Base-by-base conservation (phyloP, 768 basidiomycete genomes). In the Leccinum olivaceopallidum region DNA sequence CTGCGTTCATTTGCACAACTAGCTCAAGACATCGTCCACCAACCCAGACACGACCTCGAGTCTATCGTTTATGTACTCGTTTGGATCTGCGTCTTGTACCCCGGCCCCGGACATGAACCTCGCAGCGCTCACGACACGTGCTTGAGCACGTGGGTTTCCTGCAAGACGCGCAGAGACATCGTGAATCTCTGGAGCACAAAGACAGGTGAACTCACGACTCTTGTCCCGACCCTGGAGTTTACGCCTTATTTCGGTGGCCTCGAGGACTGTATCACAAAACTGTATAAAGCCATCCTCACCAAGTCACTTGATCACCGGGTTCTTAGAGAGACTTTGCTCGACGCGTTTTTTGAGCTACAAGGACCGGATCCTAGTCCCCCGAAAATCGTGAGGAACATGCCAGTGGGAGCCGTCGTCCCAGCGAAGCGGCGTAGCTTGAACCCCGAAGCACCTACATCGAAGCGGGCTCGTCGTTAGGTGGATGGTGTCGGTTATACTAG, bases 41-140 rank as follows among this genome's bases (percentile, higher is more conserved):
- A 51, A 5, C 50, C 50, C 2, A 53, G 22, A 14, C 55, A 60
- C 18, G 59, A 60, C 22, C 55, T 60, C 2, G 39, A 60, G n/a
- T 60, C 55, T 6, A 51, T 60, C 0, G 16, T 60, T 24, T 60
- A 60, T 2, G 7, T 60, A 1, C 59, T 56, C 7, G 14, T 60
- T 18, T 60, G 59, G 55, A 57, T 60, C 7, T 60, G 60, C 52
- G 39, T 60, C 5, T 55, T 60, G 5, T 56, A 56, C 26, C 22
- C 24, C 2, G 20, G 36, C 44, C 24, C 12, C 13, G 32, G 47
- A 20, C 1, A 53, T 3, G 16, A 54, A 59, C 32, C 52, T 12
- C 18, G 5, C 4, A 4, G 10, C n/a, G 14, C 53, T 55, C 26
- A 36, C 14, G 5, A 60, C 34, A 7, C 28, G 6, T 50, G 26